Percentiles rank a stretch among this genome's conserved stretches.
phyloP scores from a whole-genome alignment of 352 stramenopile species.

The Globisporangium echinulatum region DNA sequence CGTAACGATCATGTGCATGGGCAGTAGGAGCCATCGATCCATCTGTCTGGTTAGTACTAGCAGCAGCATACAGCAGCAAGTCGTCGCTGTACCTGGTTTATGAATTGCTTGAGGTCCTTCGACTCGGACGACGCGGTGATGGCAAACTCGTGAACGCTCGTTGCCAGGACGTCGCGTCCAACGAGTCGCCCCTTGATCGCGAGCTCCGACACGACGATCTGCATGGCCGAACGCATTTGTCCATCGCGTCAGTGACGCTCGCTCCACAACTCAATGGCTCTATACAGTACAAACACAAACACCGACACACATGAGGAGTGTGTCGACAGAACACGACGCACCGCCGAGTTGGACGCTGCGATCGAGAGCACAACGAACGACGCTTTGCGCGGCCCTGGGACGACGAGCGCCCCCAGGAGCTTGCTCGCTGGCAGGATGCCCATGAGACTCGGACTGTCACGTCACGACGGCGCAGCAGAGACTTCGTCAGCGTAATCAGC shows the following conservation, averaged over 20 bases:
- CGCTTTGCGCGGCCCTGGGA: slow-evolving; percentile 37
- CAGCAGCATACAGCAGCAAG: background rate
- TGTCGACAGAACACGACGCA: slow-evolving; percentile 3
- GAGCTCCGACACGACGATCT: slow-evolving; percentile 52
- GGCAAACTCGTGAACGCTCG: slow-evolving; percentile 52
- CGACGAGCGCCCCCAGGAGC: slow-evolving; percentile 32
- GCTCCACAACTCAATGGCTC: too few relatives aligned
- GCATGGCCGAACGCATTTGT: too few relatives aligned
- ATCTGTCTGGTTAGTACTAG: background rate
- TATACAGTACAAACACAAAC: too few relatives aligned
- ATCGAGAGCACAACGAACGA: slow-evolving; percentile 42
- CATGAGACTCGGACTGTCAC: slow-evolving; percentile 23
- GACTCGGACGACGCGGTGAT: slow-evolving; percentile 38
- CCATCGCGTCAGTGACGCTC: background rate
- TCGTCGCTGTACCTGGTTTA: slow-evolving; percentile 19
- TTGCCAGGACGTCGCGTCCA: slow-evolving; percentile 33
- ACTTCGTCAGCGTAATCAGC: background rate
- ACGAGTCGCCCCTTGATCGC: slow-evolving; percentile 43
- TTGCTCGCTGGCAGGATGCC: slow-evolving; percentile 48
- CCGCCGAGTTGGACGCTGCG: slow-evolving; percentile 27
- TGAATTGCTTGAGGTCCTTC: slow-evolving; percentile 30
- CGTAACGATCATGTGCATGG: background rate
- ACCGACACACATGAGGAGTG: background rate
- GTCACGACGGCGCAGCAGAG: background rate
- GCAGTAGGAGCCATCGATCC: too few relatives aligned